Base-by-base conservation (phyloP, 257 asterid species). In the Ajuga chamaepitys region DNA sequence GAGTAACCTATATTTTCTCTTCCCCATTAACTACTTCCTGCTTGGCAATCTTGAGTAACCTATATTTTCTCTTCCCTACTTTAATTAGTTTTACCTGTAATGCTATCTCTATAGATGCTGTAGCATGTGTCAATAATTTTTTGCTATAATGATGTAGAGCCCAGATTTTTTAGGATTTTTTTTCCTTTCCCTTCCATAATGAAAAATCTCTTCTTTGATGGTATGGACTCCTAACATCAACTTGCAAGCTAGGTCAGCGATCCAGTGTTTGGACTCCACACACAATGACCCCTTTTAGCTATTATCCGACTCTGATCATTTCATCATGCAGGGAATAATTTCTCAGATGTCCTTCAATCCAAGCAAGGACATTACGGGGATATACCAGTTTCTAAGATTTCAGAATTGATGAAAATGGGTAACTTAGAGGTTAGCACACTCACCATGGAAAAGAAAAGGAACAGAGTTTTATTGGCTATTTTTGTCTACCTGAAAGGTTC, bases 371-470 rank as follows among this genome's bases (percentile, higher is more conserved):
- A 74, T 30, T 60, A 38, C 74, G 80, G 55, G 61, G 94, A 85
- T 70, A 58, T 82, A 21, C 82, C 80, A 40, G 77, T 78, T 70
- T 70, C 86, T 72, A 92, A 81, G 80, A 78, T 89, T 67, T 75
- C 93, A 58, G 98, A 92, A 69, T 40, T 87, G 72, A 78, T 83
- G 93, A 92, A 87, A 67, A 55, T 79, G 78, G 84, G 87, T 52
- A 82, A 74, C 74, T 74, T 92, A 76, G 95, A 89, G 98, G 98
- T 89, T 21, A 45, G 54, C 11, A 46, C 45, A 40, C 12, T 60
- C 34, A 14, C 22, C 28, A 24, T 18, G 10, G 13, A n/a, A n/a
- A 12, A 25, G 16, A 20, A 13, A 51, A 57, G 45, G 51, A 69
- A 40, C 22, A 32, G 16, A 20, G 16, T 66, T 54, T 58, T 20